Evolutionary conservation across 306 rosid species (phyloP).

Genomic region (Morella rubra): DNA sequence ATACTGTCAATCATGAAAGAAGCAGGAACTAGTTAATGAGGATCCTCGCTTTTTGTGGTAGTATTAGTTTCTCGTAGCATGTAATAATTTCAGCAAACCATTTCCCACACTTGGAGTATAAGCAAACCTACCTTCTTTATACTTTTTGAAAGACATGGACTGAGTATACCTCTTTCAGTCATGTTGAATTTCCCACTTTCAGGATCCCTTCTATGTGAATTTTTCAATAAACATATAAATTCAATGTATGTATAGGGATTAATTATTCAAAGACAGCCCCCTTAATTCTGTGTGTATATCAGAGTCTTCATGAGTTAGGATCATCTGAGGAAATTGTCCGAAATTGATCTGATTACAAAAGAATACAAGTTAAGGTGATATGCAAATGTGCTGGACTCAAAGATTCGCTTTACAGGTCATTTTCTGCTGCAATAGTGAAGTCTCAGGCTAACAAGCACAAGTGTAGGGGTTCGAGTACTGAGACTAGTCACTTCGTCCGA

Average conservation of each 20-base stretch:
- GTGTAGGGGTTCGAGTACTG: not conserved
- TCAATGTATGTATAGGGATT: not conserved
- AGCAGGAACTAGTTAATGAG: slow-evolving; percentile 17
- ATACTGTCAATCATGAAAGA: slow-evolving; percentile 12
- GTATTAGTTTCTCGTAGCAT: not conserved
- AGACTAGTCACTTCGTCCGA: not conserved
- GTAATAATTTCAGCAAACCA: not conserved
- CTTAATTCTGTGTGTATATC: not conserved
- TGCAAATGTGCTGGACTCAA: not conserved
- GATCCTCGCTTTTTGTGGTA: not conserved
- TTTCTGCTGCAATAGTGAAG: not conserved
- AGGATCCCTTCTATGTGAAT: not conserved
- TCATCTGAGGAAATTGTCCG: not conserved
- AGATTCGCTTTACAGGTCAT: not conserved
- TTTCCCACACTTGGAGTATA: not conserved
- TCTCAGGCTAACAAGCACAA: not conserved
- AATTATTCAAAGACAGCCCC: not conserved
- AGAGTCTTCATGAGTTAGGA: not conserved
- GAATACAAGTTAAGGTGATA: not conserved
- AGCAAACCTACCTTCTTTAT: not conserved
- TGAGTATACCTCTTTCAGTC: not conserved
- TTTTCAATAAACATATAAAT: not conserved
- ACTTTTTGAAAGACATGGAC: not conserved
- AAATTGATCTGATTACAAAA: not conserved
- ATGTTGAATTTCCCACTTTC: not conserved